Evolutionary conservation across 176 grass and related monocot genomes (phyloP).

Genomic region (Olyra latifolia): DNA sequence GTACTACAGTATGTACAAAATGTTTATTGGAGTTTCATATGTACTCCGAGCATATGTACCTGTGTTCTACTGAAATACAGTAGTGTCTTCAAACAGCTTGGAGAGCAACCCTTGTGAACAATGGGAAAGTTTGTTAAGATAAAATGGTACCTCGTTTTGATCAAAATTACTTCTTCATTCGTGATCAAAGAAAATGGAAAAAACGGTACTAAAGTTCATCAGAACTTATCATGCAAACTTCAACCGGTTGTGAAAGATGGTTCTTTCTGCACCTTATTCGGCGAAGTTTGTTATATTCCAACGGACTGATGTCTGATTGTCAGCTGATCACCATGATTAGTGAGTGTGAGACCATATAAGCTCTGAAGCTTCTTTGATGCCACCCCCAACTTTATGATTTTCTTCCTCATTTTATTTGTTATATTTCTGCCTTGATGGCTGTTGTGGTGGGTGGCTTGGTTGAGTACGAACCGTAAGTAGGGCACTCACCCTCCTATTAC

Average conservation of each 20-base stretch:
- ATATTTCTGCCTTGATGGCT: background rate
- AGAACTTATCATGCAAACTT: constrained; percentile 14
- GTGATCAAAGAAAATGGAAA: background rate
- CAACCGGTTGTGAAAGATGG: background rate
- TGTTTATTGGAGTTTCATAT: background rate
- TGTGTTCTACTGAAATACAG: constrained; percentile 2
- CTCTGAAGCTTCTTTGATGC: background rate
- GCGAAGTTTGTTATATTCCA: background rate
- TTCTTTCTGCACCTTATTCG: background rate
- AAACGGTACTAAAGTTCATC: background rate
- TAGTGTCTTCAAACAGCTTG: background rate
- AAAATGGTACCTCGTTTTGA: background rate
- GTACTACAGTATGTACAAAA: background rate
- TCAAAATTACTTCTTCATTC: background rate
- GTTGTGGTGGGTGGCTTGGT: too few relatives aligned
- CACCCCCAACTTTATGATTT: background rate
- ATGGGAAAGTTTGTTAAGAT: background rate
- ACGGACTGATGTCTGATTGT: background rate
- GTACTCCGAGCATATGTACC: background rate
- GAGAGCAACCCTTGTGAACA: background rate
- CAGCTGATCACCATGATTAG: background rate
- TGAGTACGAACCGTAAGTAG: too few relatives aligned
- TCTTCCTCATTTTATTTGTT: background rate
- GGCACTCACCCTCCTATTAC: too few relatives aligned
- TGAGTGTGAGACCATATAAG: background rate